phyloP scores from a whole-genome alignment of 2,329 filamentous ascomycete species.

The Amesomyces nigricolor region DNA sequence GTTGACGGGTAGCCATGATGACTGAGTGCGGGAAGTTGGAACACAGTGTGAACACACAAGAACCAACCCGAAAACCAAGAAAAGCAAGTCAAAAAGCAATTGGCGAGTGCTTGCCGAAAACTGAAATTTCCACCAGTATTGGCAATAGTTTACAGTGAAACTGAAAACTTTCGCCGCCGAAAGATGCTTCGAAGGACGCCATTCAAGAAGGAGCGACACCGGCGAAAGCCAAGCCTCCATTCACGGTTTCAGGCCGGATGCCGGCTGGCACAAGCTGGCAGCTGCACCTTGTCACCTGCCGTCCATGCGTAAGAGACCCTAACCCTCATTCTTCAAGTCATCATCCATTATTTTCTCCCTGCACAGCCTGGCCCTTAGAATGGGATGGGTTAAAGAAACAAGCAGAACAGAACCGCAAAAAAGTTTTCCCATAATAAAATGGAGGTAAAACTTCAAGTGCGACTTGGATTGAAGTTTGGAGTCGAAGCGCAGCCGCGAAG shows the following conservation, averaged over 20 bases:
- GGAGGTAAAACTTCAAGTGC: background rate
- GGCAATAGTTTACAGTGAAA: no score
- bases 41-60: background rate
- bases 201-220: constrained; percentile 7
- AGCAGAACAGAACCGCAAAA: background rate
- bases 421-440: background rate
- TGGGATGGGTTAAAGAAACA: background rate
- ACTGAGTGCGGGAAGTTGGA: background rate
- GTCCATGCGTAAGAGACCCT: background rate
- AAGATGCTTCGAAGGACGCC: no score
- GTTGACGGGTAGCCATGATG: constrained; percentile 23
- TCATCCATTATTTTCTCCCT: no score
- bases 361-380: no score
- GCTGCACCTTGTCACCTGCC: background rate
- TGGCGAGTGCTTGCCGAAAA: background rate
- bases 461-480: background rate
- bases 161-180: no score
- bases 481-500: background rate
- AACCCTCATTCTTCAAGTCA: background rate
- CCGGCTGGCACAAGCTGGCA: background rate
- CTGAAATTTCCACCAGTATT: no score
- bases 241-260: background rate
- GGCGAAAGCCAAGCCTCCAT: background rate
- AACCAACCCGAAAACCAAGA: background rate
- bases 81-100: background rate